Evolutionary conservation across 2,329 filamentous ascomycete genomes (phyloP).

Genomic region (Nectriaceae sp.): DNA sequence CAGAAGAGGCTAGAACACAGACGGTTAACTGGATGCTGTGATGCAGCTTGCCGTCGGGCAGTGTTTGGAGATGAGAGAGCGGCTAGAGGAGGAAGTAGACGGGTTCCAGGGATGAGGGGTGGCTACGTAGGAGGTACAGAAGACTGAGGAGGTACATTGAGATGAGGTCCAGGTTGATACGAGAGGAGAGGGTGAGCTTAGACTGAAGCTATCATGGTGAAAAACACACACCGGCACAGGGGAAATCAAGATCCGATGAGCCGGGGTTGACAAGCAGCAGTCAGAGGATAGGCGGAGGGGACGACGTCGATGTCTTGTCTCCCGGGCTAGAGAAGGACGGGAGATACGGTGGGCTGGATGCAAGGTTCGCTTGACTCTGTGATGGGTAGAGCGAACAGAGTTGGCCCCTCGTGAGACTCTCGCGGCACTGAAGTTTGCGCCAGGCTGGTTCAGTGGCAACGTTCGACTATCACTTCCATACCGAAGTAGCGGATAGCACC

Average conservation of each 20-base stretch:
- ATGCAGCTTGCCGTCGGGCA: no score
- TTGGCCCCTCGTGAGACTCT: neutral
- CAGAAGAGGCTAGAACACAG: no score
- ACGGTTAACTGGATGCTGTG: no score
- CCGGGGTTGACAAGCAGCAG: neutral
- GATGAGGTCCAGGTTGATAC: neutral
- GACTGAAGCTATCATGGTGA: no score
- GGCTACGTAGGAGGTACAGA: no score
- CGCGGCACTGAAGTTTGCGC: neutral
- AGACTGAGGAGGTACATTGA: neutral
- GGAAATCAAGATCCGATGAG: neutral
- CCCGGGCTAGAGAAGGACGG: conserved; percentile 5
- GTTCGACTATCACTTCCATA: neutral
- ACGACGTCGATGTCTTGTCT: no score
- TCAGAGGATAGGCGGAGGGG: neutral
- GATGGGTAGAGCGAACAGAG: neutral
- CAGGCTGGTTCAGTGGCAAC: neutral
- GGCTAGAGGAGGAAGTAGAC: no score
- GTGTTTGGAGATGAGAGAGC: no score
- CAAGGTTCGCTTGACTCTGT: neutral
- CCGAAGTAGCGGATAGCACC: neutral
- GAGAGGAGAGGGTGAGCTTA: neutral
- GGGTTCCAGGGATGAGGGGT: no score
- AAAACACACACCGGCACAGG: no score
- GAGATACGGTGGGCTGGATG: conserved; percentile 10